A percentile compares a stretch with the other conserved stretches of the same genome.
Conservation (phyloP, 139 green algal genomes). For the Closterium sp. region DNA sequence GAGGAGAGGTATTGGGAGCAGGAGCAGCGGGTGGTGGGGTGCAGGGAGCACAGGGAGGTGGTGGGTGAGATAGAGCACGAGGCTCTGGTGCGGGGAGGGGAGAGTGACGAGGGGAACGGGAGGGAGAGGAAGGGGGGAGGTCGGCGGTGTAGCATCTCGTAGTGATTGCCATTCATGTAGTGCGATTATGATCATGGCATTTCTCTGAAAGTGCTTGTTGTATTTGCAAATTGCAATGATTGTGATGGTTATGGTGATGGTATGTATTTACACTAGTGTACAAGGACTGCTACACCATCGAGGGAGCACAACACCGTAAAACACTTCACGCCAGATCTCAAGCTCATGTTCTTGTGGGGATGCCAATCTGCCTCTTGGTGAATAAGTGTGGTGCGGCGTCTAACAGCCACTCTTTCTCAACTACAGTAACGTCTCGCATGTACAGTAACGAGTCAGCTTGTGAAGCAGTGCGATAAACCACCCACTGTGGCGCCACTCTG, state of each 20-base stretch:
- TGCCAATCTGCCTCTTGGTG: background rate
- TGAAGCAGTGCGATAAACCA: background rate
- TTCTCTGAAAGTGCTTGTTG: no score
- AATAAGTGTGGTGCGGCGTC: background rate
- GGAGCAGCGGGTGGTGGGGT: constrained; percentile 2
- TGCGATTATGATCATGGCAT: no score
- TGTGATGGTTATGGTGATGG: no score
- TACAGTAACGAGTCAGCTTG: background rate
- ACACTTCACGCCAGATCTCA: no score
- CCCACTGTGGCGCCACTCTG: background rate
- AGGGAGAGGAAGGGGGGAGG: background rate
- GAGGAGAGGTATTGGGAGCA: constrained; percentile 4
- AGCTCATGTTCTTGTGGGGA: background rate
- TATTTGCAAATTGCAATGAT: background rate
- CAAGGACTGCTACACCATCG: no score
- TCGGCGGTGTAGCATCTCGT: background rate
- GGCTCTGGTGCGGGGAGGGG: background rate
- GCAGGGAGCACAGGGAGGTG: constrained; percentile 30
- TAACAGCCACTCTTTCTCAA: background rate
- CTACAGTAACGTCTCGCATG: background rate
- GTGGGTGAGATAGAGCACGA: constrained; percentile 18
- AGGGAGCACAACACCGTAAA: no score
- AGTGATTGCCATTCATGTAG: no score
- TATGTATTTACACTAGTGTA: no score
- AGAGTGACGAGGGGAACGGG: background rate